phyloP scores from a whole-genome alignment of 2,329 filamentous ascomycete species.

The Xenosphaeropsis pyriputrescens region DNA sequence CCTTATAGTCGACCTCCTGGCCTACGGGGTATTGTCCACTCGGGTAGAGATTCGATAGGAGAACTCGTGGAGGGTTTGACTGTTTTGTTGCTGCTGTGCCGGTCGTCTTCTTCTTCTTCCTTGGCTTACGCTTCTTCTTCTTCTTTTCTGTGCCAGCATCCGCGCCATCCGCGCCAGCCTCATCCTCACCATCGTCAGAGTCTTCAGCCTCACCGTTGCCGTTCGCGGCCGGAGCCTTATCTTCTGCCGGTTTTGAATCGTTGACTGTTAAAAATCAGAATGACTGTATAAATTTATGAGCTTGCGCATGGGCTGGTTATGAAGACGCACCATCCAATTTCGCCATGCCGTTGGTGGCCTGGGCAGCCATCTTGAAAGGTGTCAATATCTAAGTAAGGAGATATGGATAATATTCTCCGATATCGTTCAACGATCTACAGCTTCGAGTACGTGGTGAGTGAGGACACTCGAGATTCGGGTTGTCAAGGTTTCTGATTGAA shows the following conservation, averaged over 20 bases:
- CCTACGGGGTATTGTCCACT: constrained; percentile 61
- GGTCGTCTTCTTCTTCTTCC: constrained; percentile 59
- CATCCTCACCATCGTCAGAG: constrained; percentile 37
- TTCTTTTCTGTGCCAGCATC: constrained; percentile 22
- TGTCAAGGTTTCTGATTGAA: not conserved
- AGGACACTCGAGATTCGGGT: not conserved
- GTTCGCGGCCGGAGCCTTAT: constrained; percentile 7
- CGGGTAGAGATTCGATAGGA: constrained; percentile 60
- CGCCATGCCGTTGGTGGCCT: not conserved
- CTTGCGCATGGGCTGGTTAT: not conserved
- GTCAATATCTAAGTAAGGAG: too few species aligned
- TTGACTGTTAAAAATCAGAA: constrained; percentile 2
- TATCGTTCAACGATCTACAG: not conserved
- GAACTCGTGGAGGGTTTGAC: constrained; percentile 62
- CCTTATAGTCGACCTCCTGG: constrained; percentile 61
- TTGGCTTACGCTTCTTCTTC: constrained; percentile 80
- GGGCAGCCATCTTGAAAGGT: not conserved
- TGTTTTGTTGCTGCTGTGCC: constrained; percentile 48
- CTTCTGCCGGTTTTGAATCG: constrained; percentile 11
- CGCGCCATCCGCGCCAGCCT: constrained; percentile 19
- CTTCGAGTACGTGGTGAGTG: not conserved
- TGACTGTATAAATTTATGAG: too few species aligned
- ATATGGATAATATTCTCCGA: not conserved
- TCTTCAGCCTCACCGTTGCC: constrained; percentile 22
- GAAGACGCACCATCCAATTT: not conserved